Evolutionary conservation across 1,284 basidiomycete species (phyloP).

Genomic region (Somion occarium): DNA sequence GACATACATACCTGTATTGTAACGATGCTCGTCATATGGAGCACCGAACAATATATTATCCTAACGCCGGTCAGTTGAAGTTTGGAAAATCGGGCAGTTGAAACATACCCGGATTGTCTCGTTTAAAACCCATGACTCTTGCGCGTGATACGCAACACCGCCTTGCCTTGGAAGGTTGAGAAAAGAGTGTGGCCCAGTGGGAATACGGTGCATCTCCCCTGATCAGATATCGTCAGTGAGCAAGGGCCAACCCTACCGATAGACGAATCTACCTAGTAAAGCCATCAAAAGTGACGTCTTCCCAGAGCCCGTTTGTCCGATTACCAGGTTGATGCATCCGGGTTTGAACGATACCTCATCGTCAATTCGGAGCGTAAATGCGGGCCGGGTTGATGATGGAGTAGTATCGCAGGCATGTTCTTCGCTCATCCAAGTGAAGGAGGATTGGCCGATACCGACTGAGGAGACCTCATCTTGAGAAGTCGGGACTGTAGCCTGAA

Average conservation of each 20-base stretch:
- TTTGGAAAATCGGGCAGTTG: background rate
- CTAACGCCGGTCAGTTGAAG: constrained; percentile 13
- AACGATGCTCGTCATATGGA: constrained; percentile 35
- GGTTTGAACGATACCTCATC: constrained; percentile 53
- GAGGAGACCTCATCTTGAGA: constrained; percentile 22
- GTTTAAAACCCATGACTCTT: constrained; percentile 71
- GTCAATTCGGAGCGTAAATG: constrained; percentile 47
- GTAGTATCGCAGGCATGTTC: constrained; percentile 26
- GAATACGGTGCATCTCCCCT: constrained; percentile 60
- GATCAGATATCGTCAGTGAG: constrained; percentile 10
- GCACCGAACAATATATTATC: constrained; percentile 42
- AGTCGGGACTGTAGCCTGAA: no score
- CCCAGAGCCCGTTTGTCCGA: constrained; percentile 57
- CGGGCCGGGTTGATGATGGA: constrained; percentile 27
- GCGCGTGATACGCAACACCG: constrained; percentile 69
- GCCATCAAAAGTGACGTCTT: constrained; percentile 53
- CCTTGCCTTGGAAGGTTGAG: constrained; percentile 60
- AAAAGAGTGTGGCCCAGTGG: constrained; percentile 50
- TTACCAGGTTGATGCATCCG: constrained; percentile 55
- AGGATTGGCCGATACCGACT: constrained; percentile 36
- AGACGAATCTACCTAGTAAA: constrained; percentile 34
- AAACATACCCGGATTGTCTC: constrained; percentile 36
- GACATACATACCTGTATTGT: constrained; percentile 32
- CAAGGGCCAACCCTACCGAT: constrained; percentile 14
- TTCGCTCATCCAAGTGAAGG: constrained; percentile 36